Evolutionary conservation across 495 filamentous ascomycete species (phyloP).

Genomic region (Baudoinia panamericana): DNA sequence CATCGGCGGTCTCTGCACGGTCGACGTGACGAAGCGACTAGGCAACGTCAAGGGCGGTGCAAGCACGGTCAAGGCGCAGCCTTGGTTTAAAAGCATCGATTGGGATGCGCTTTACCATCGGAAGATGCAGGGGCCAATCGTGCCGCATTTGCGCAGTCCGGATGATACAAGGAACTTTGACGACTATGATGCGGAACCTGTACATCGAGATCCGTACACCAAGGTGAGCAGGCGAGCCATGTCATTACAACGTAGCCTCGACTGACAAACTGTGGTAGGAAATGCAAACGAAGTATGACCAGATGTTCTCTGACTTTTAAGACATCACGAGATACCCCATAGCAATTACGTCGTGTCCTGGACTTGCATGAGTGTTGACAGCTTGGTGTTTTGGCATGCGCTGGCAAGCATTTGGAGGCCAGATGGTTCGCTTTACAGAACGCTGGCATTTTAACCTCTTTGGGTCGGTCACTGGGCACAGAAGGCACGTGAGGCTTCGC

Average conservation of each 20-base stretch:
- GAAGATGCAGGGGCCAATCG: slow-evolving; percentile 64
- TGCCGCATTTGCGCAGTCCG: slow-evolving; percentile 64
- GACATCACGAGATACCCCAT: background rate
- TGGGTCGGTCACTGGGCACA: too few relatives aligned
- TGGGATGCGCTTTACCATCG: slow-evolving; percentile 69
- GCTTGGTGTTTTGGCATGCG: too few relatives aligned
- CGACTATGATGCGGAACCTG: slow-evolving; percentile 56
- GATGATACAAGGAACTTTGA: slow-evolving; percentile 88
- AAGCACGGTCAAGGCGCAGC: slow-evolving; percentile 66
- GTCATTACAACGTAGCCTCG: background rate
- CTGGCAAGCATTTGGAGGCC: too few relatives aligned
- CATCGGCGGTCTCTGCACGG: slow-evolving; percentile 73
- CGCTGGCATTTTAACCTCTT: too few relatives aligned
- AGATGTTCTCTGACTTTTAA: slow-evolving; percentile 68
- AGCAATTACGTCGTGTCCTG: too few relatives aligned
- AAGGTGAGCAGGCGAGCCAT: slow-evolving; percentile 17
- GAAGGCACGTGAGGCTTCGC: too few relatives aligned
- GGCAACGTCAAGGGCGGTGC: slow-evolving; percentile 83
- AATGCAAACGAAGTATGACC: slow-evolving; percentile 60
- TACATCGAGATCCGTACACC: slow-evolving; percentile 49
- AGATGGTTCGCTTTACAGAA: too few relatives aligned
- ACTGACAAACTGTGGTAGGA: slow-evolving; percentile 33
- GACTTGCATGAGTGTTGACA: too few relatives aligned
- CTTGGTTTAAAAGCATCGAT: slow-evolving; percentile 70
- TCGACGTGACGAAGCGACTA: slow-evolving; percentile 72